Evolutionary conservation across 2,329 filamentous ascomycete genomes (phyloP), one percentile per base, ranked within the genome.

Genomic region (Simplicillium sp.): DNA sequence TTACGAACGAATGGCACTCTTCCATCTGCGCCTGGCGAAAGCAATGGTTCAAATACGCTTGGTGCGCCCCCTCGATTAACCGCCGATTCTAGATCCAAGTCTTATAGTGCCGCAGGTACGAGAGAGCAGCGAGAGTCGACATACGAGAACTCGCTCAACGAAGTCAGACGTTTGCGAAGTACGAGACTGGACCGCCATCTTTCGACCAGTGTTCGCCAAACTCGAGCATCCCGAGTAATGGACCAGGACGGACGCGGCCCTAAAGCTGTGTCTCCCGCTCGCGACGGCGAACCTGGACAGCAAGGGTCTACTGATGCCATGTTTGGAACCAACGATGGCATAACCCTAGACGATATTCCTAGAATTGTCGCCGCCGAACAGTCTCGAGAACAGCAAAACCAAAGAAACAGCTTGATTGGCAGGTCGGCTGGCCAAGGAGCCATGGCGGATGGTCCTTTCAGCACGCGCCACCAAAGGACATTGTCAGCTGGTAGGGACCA

Each of bases 281-380:
- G 80, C 44, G 68, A 70, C 16, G 66, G 45, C 16, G 48, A 49
- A n/a, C 52, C 49, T 14, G 50, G 47, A n/a, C 41, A 46, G 11
- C 61, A 64, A 42, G 73, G 77, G 15, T 75, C 81, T 28, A 81
- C 84, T 13, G 87, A 90, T 52, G 73, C 89, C 50, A 90, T 89
- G 55, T 88, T 98, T 55, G 87, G 87, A 29, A 82, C 88, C 50
- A 84, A 90, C 54, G 89, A 97, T 61, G 87, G 87, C 17, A 76
- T 98, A 46, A 96, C 90, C 1, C 68, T 98, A 42, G 92, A 98
- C 54, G 92, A 98, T 55, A 97, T 98, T 50, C 88, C 92, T 8
- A 78, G 92, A 47, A 94, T 98, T 54, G 89, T 96, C 34, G 92
- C 92, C 29, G 87, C 92, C 12, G 89, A 97, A 59, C 90, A 97